Evolutionary conservation across 495 filamentous ascomycete genomes (phyloP).

Genomic region (Talaromyces liani): DNA sequence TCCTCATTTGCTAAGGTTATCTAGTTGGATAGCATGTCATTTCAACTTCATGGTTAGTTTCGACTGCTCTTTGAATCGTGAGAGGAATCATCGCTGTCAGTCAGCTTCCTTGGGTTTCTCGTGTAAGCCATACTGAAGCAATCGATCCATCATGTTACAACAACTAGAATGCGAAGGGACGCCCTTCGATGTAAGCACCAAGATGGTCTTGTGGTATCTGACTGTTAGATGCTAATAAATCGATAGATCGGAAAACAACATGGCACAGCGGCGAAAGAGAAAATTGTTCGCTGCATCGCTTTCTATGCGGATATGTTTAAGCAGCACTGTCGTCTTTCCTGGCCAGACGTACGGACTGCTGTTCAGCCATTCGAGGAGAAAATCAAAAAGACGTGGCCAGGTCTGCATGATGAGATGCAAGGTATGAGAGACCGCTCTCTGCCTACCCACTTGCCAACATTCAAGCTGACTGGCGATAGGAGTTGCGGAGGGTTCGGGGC

Average conservation of each 20-base stretch:
- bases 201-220: background rate
- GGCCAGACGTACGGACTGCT: slow-evolving; percentile 2
- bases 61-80: background rate
- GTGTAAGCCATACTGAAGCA: background rate
- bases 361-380: background rate
- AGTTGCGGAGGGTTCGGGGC: slow-evolving; percentile 51
- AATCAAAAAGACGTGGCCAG: background rate
- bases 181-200: background rate
- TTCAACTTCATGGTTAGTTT: background rate
- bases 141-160: background rate
- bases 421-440: background rate
- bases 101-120: background rate
- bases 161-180: background rate
- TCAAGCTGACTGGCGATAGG: slow-evolving; percentile 19
- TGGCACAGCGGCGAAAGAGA: slow-evolving; percentile 2
- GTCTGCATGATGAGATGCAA: slow-evolving; percentile 30
- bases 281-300: background rate
- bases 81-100: background rate
- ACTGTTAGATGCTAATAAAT: background rate
- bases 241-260: slow-evolving; percentile 4
- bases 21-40: too few species aligned
- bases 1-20: background rate
- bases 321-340: background rate
- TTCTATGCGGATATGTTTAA: slow-evolving; percentile 4
- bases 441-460: background rate